Conservation (phyloP, 2,329 filamentous ascomycete genomes). For the Sclerotinia borealis region DNA sequence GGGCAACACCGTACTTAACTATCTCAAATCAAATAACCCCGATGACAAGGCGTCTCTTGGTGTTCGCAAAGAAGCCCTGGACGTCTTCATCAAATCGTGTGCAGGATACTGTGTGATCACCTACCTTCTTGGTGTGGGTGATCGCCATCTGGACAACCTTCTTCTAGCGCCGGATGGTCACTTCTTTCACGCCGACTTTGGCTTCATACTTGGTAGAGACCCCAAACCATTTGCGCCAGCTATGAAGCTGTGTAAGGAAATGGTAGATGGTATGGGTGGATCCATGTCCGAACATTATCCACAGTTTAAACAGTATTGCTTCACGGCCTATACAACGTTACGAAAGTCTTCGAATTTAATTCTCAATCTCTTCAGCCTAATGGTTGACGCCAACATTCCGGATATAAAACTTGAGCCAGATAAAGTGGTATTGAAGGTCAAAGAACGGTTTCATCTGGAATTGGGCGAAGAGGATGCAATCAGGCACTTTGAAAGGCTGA, state of each 20-base stretch:
- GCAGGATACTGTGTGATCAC: slow-evolving; percentile 98
- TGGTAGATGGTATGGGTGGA: slow-evolving; percentile 98
- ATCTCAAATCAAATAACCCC: slow-evolving; percentile 83
- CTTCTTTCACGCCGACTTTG: slow-evolving; percentile 98
- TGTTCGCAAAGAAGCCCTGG: slow-evolving; percentile 85
- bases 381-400: slow-evolving; percentile 96
- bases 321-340: slow-evolving; percentile 86
- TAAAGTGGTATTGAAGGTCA: slow-evolving; percentile 89
- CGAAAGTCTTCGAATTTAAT: slow-evolving; percentile 88
- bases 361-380: slow-evolving; percentile 89
- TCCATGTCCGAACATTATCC: slow-evolving; percentile 73
- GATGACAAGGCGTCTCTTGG: slow-evolving; percentile 76
- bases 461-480: slow-evolving; percentile 90
- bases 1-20: slow-evolving; percentile 66
- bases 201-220: slow-evolving; percentile 93
- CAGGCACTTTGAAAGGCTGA: slow-evolving; percentile 77
- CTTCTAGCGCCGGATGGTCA: slow-evolving; percentile 83
- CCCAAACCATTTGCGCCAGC: slow-evolving; percentile 95
- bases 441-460: slow-evolving; percentile 89
- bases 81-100: slow-evolving; percentile 92
- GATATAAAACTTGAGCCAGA: slow-evolving; percentile 90
- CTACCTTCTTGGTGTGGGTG: slow-evolving; percentile 92
- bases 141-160: slow-evolving; percentile 92
- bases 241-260: slow-evolving; percentile 96
- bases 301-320: slow-evolving; percentile 92